Evolutionary conservation across 306 rosid genomes (phyloP).

Genomic region (Cucurbita argyrosperma): DNA sequence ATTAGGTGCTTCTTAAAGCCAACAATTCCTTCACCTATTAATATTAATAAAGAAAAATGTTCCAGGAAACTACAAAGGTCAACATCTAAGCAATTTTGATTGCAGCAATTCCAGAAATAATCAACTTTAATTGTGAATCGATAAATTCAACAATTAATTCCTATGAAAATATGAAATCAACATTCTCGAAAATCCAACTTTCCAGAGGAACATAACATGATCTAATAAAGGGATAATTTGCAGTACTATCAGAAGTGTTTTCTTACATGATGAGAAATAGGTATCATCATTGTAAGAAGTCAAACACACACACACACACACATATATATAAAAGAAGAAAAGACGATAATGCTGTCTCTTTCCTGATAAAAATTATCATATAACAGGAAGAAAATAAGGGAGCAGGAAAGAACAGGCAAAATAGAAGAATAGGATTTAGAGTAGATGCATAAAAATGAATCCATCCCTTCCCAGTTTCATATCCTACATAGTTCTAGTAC

Average conservation of each 20-base stretch:
- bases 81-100: not conserved
- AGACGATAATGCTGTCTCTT: not conserved
- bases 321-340: not conserved
- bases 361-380: not conserved
- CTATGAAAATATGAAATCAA: not conserved
- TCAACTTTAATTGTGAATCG: not conserved
- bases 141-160: not conserved
- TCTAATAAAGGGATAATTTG: not conserved
- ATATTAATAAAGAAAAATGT: not conserved
- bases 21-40: not conserved
- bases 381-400: not conserved
- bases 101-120: not conserved
- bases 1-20: not conserved
- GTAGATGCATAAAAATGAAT: not conserved
- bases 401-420: not conserved
- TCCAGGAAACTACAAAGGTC: not conserved
- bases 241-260: not conserved
- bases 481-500: not conserved
- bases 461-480: not conserved
- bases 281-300: not conserved
- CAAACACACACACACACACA: too few species aligned
- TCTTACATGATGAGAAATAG: not conserved
- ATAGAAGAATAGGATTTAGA: not conserved
- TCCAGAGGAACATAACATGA: not conserved
- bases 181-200: not conserved